Conservation (phyloP, 352 stramenopile genomes). For the Plasmopara viticola region DNA sequence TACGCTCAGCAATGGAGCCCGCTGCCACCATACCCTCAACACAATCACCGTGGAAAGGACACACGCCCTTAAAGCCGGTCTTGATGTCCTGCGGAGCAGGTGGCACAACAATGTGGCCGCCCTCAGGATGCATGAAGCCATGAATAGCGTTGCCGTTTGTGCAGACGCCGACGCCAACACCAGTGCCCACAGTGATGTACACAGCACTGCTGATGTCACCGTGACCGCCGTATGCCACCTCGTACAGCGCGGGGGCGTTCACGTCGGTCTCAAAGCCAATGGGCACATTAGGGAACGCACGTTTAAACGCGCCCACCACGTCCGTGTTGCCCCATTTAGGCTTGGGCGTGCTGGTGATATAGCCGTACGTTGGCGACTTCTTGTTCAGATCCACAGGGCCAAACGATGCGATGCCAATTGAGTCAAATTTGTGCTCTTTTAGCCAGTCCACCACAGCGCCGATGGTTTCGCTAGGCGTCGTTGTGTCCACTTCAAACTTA, state of each 20-base stretch:
- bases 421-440: constrained; percentile 67
- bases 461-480: constrained; percentile 83
- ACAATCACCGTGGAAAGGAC: constrained; percentile 88
- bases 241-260: constrained; percentile 94
- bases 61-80: constrained; percentile 72
- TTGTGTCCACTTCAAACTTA: constrained; percentile 78
- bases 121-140: constrained; percentile 94
- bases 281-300: constrained; percentile 59
- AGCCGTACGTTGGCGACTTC: constrained; percentile 85
- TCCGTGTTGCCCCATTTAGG: constrained; percentile 86
- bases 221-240: constrained; percentile 84
- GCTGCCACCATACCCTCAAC: constrained; percentile 91
- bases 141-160: constrained; percentile 89
- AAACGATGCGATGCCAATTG: constrained; percentile 92
- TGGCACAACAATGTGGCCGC: constrained; percentile 75
- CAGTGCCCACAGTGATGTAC: constrained; percentile 96
- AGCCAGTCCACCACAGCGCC: constrained; percentile 75
- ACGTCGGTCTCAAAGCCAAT: constrained; percentile 96
- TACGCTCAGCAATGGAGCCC: constrained; percentile 86
- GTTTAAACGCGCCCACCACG: constrained; percentile 66
- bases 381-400: constrained; percentile 87
- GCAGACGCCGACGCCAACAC: constrained; percentile 92
- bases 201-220: constrained; percentile 68
- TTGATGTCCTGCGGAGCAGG: constrained; percentile 66
- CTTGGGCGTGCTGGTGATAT: constrained; percentile 95